Base-by-base conservation (phyloP, 2,329 filamentous ascomycete genomes). In the Penicillium sp. region DNA sequence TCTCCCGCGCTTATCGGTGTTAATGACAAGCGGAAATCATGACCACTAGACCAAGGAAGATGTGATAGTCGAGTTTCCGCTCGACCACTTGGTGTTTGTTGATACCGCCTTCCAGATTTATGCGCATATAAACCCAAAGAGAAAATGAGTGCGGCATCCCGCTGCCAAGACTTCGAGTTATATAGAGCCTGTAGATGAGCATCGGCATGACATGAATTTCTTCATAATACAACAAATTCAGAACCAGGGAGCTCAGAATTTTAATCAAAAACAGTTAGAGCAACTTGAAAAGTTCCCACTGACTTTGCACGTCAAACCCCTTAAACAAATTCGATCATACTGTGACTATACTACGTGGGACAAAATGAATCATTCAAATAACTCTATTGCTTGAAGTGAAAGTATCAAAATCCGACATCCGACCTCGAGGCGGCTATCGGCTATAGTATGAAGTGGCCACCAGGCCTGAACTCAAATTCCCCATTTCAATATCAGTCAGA, bases 1-100 rank as follows among this genome's bases (percentile, higher is more conserved):
- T 71, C 71, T 70, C 65, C 71, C 71, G 72, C 70, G 71, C 71
- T 70, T 63, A 60, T 62, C 58, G 49, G 60, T 63, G 10, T 57
- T 68, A 64, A 58, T 73, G 71, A 73, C 70, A 73, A 72, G 70
- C 71, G 72, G 71, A 73, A 69, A 73, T 73, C 71, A 73, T 73
- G 70, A 73, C 71, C 70, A 73, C 71, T 73, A 73, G 70, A 72
- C 71, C 71, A 73, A 67, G 65, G 65, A 67, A 67, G 65, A 67
- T 54, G 37, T 7, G 52, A 54, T 61, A 55, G 48, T 21, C 37
- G 61, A 66, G 64, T 66, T 42, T 66, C 64, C 51, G 57, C 64
- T 66, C 63, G 64, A 42, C 64, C 64, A 64, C 61, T 66, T 65
- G 64, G 62, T 19, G 52, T 24, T 65, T 58, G 59, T 61, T 63